Evolutionary conservation across 257 asterid genomes (phyloP), one percentile per base, ranked within the genome.

Genomic region (Primulina huaijiensis): DNA sequence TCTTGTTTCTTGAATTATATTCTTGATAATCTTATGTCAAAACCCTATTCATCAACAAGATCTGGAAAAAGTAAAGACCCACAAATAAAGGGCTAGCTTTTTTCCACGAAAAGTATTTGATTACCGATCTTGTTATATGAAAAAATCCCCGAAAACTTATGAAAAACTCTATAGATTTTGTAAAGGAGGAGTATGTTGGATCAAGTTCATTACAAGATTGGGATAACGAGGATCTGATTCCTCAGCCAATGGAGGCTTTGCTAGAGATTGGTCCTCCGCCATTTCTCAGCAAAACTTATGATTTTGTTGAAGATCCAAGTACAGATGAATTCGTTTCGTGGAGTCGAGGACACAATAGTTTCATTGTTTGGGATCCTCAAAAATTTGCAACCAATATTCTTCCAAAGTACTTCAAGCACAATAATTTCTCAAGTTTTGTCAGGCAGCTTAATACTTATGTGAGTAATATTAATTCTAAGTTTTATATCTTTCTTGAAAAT

Each of bases 361-460:
- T 84, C 67, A 56, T 84, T 25, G 80, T 84, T 25, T 76, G 84
- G 88, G 84, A 84, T 79, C 88, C 86, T 19, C 82, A 74, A 27
- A 31, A 69, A 4, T 84, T 84, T 70, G 76, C 84, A 43, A 71
- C 60, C 60, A 71, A 68, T 74, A 81, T 84, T 34, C 88, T 84
- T 46, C 86, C 88, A 50, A 79, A 84, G 65, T 81, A 84, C 78
- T 84, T 84, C 86, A 84, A 84, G 80, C 88, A 84, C 57, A 81
- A 70, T 77, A 84, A 84, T 67, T 81, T 84, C 81, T 84, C 88
- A 34, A 84, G 88, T 81, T 84, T 84, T 70, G 86, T 84, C 72
- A 70, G 88, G 69, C 88, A 84, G 81, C 88, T 84, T 72, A 84
- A 84, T 21, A 79, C 86, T 68, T 84, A 84, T 66, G 88, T 84